phyloP scores from a whole-genome alignment of 1,284 basidiomycete species.

The Microbotryum lychnidis-dioicae region DNA sequence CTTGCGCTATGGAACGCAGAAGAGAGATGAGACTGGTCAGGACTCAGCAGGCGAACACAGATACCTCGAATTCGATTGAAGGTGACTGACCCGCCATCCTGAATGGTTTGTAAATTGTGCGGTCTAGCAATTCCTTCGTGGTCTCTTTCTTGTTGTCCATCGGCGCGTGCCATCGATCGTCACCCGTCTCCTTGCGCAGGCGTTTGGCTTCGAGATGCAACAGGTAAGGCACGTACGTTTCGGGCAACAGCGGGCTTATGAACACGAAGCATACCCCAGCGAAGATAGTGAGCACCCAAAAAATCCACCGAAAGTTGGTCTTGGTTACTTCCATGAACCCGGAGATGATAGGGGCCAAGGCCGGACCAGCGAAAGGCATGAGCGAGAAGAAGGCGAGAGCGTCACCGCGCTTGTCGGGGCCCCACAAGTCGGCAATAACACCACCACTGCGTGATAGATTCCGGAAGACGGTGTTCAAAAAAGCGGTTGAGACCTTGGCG shows the following conservation, averaged over 20 bases:
- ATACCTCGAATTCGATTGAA: slow-evolving; percentile 20
- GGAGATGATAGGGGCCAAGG: slow-evolving; percentile 55
- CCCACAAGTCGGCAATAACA: slow-evolving; percentile 51
- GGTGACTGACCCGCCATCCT: slow-evolving; percentile 34
- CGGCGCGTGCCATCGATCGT: slow-evolving; percentile 53
- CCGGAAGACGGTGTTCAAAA: neutral
- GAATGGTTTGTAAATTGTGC: slow-evolving; percentile 53
- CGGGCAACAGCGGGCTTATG: slow-evolving; percentile 53
- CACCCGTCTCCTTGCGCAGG: slow-evolving; percentile 54
- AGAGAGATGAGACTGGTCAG: too few species aligned
- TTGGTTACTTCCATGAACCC: slow-evolving; percentile 49
- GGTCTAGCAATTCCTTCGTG: slow-evolving; percentile 41
- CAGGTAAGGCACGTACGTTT: slow-evolving; percentile 47
- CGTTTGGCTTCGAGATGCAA: slow-evolving; percentile 48
- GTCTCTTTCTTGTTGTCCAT: slow-evolving; percentile 36
- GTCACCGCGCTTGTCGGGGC: slow-evolving; percentile 56
- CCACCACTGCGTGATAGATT: slow-evolving; percentile 21
- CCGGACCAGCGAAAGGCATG: slow-evolving; percentile 50
- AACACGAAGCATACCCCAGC: slow-evolving; percentile 47
- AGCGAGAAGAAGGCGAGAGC: slow-evolving; percentile 61
- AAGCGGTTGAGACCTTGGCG: too few species aligned
- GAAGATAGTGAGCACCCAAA: slow-evolving; percentile 57
- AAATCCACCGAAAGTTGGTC: slow-evolving; percentile 58
- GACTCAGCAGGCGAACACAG: too few species aligned
- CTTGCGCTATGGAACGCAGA: slow-evolving; percentile 46